A percentile compares a stretch with the other conserved stretches of the same genome.
Evolutionary conservation across 2,329 filamentous ascomycete genomes (phyloP).

Genomic region (Fusarium scirpi): DNA sequence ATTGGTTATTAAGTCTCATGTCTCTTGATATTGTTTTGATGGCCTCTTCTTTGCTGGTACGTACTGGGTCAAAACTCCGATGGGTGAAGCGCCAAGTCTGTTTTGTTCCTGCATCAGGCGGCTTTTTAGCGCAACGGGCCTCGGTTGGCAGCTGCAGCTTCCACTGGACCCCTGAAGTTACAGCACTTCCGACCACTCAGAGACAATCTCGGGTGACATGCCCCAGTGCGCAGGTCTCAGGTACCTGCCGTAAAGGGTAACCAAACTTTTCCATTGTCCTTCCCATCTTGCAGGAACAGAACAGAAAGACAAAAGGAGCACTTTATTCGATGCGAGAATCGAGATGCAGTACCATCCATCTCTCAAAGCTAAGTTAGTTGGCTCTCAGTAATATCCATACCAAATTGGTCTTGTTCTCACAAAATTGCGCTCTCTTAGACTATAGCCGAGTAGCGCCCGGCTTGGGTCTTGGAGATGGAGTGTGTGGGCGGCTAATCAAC

Average conservation of each 20-base stretch:
- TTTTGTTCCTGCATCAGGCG: conserved; percentile 45
- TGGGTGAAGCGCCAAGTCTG: conserved; percentile 10
- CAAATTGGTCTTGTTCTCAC: conserved; percentile 8
- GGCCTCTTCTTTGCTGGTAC: neutral
- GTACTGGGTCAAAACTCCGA: neutral
- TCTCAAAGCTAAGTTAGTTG: neutral
- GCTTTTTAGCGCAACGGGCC: conserved; percentile 36
- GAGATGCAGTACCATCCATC: neutral
- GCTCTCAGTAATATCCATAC: neutral
- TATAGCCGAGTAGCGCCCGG: conserved; percentile 14
- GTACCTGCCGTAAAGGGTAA: conserved; percentile 34
- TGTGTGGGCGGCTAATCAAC: conserved; percentile 31
- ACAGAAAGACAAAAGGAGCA: neutral
- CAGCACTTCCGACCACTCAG: conserved; percentile 19
- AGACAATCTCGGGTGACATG: conserved; percentile 20
- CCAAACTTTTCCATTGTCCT: neutral
- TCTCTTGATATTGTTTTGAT: neutral
- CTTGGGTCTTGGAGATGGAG: conserved; percentile 1
- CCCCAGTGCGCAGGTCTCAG: conserved; percentile 5
- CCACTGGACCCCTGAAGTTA: conserved; percentile 21
- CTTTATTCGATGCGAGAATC: neutral
- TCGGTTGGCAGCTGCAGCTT: conserved; percentile 37
- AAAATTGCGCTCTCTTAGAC: conserved; percentile 31
- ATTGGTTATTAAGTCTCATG: neutral
- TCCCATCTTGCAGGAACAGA: neutral